Percentiles rank a stretch among this genome's conserved stretches.
Evolutionary conservation across 2,329 filamentous ascomycete species (phyloP).

Genomic region (Neonectria sp.): DNA sequence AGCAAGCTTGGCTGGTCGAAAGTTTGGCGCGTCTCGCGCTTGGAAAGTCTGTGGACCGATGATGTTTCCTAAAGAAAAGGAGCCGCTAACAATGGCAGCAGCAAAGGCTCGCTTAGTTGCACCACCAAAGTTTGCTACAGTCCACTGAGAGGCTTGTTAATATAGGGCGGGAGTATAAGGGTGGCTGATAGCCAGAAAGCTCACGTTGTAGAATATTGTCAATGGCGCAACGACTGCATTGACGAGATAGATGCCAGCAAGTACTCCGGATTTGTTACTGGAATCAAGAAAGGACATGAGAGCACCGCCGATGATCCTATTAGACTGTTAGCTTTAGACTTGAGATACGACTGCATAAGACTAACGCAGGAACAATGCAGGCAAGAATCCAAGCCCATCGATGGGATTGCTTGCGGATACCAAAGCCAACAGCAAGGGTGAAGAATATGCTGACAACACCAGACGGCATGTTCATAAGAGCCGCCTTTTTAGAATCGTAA

Average conservation of each 20-base stretch:
- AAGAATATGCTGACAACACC: conserved; percentile 68
- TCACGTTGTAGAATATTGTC: conserved; percentile 61
- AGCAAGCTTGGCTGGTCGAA: conserved; percentile 68
- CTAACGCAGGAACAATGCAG: conserved; percentile 64
- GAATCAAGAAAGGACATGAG: conserved; percentile 68
- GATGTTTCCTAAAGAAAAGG: conserved; percentile 69
- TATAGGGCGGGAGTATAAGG: too few species aligned
- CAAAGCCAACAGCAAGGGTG: conserved; percentile 63
- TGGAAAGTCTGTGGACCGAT: conserved; percentile 72
- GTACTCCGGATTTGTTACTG: conserved; percentile 61
- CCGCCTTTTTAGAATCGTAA: conserved; percentile 60
- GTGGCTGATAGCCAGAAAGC: conserved; percentile 15
- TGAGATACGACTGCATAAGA: conserved; percentile 2
- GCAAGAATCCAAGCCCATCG: conserved; percentile 66
- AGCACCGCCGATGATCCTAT: conserved; percentile 63
- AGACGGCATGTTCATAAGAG: conserved; percentile 70
- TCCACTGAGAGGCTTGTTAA: conserved; percentile 52
- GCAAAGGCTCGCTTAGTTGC: conserved; percentile 68
- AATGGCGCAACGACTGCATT: conserved; percentile 65
- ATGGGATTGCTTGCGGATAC: conserved; percentile 62
- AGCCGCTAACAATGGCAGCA: conserved; percentile 63
- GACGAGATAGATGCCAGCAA: conserved; percentile 66
- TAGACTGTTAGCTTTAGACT: neutral
- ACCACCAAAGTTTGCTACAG: conserved; percentile 66
- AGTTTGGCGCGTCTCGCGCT: conserved; percentile 65